phyloP scores from a whole-genome alignment of 1,284 basidiomycete species.

The Boletellus sp. region DNA sequence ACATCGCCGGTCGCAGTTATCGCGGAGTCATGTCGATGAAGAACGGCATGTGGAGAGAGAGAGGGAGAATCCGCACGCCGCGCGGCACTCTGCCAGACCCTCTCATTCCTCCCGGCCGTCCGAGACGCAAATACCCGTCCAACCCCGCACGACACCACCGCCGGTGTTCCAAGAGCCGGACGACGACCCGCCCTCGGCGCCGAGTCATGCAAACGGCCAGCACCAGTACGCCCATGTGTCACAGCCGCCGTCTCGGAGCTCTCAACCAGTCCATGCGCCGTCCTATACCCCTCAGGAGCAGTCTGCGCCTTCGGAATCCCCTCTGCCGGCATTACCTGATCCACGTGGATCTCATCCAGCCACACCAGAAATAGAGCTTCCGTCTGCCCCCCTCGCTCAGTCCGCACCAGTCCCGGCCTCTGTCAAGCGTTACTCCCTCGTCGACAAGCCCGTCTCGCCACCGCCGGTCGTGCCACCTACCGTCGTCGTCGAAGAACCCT shows the following conservation, averaged over 20 bases:
- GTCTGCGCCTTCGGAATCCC: slow-evolving; percentile 14
- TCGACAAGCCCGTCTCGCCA: slow-evolving; percentile 54
- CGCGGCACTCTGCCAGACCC: slow-evolving; percentile 16
- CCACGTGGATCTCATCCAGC: slow-evolving; percentile 15
- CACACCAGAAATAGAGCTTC: slow-evolving; percentile 24
- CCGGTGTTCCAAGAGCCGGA: slow-evolving; percentile 33
- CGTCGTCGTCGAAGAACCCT: slow-evolving; percentile 55
- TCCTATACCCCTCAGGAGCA: slow-evolving; percentile 8
- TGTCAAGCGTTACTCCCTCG: slow-evolving; percentile 73
- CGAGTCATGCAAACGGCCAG: slow-evolving; percentile 12
- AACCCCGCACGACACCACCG: slow-evolving; percentile 24
- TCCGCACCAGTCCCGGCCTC: slow-evolving; percentile 46
- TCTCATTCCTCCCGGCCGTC: slow-evolving; percentile 20
- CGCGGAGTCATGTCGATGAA: slow-evolving; percentile 32
- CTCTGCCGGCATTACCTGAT: neutral
- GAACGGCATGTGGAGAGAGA: slow-evolving; percentile 22
- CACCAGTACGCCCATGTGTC: slow-evolving; percentile 3
- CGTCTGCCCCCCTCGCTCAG: slow-evolving; percentile 32
- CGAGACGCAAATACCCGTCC: slow-evolving; percentile 7
- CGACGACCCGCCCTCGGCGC: slow-evolving; percentile 22
- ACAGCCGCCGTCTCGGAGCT: slow-evolving; percentile 18
- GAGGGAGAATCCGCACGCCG: slow-evolving; percentile 8
- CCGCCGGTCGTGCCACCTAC: slow-evolving; percentile 38
- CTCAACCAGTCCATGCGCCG: slow-evolving; percentile 9
- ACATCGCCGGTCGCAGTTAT: slow-evolving; percentile 44